Conservation (phyloP, 805 yeast genomes). For the Wickerhamiella galacta region DNA sequence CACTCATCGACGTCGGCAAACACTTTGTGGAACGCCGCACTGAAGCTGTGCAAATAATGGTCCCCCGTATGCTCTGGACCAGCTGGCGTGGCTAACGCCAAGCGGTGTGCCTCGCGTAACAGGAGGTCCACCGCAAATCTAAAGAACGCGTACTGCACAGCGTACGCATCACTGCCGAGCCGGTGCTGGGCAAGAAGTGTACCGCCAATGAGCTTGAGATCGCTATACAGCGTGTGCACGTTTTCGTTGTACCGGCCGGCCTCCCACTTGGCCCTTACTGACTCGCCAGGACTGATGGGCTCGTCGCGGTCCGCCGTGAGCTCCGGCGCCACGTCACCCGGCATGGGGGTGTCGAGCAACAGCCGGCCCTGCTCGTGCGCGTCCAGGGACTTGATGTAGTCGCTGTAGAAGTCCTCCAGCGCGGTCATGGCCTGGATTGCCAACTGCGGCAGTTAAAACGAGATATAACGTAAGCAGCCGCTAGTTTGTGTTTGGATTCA, state of each 20-base stretch:
- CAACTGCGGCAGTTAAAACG: too few relatives aligned
- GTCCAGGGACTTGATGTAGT: constrained; percentile 4
- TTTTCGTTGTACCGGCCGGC: constrained; percentile 2
- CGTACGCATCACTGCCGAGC: constrained; percentile 18
- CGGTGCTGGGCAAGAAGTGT: constrained; percentile 2
- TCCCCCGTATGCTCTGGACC: constrained; percentile 11
- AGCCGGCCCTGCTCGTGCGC: constrained; percentile 3
- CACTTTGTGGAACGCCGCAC: constrained; percentile 17
- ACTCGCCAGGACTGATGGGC: neutral
- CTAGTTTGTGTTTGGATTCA: too few relatives aligned
- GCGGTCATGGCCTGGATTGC: too few relatives aligned
- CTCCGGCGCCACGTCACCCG: neutral
- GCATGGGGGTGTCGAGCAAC: constrained; percentile 3
- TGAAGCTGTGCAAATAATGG: constrained; percentile 10
- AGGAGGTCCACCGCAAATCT: constrained; percentile 19
- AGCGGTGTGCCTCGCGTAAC: constrained; percentile 20
- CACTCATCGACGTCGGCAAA: constrained; percentile 57
- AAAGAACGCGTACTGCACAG: constrained; percentile 15
- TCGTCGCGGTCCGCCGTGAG: neutral
- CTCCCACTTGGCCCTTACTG: constrained; percentile 1
- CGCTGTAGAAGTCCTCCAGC: constrained; percentile 1
- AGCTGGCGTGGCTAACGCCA: constrained; percentile 11
- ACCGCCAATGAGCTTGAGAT: constrained; percentile 2
- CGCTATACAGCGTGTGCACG: constrained; percentile 4
- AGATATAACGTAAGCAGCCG: too few relatives aligned